phyloP scores from a whole-genome alignment of 805 yeast genomes.

The Torulaspora gathmanii region DNA sequence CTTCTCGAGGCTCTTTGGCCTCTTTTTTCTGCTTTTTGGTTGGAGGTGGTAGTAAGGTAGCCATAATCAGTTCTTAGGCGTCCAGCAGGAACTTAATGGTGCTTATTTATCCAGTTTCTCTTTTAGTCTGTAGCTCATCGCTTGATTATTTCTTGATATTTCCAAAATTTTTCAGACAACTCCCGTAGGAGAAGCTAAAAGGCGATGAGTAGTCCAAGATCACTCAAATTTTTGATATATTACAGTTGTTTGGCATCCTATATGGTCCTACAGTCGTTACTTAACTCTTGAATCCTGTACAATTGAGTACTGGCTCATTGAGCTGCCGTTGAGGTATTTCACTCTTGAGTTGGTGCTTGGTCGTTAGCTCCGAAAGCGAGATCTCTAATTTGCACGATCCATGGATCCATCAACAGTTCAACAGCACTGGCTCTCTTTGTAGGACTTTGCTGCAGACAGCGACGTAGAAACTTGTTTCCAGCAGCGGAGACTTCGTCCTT shows the following conservation, averaged over 20 bases:
- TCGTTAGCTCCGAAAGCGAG: constrained; percentile 55
- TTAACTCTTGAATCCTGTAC: background rate
- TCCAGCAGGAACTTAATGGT: background rate
- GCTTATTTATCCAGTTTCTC: background rate
- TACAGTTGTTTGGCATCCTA: background rate
- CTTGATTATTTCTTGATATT: background rate
- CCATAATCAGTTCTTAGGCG: constrained; percentile 46
- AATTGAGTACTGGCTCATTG: background rate
- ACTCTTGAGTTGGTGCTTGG: constrained; percentile 6
- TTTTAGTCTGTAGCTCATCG: background rate
- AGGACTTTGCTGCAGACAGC: constrained; percentile 82
- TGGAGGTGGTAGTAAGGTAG: constrained; percentile 90
- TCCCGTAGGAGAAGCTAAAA: constrained; percentile 2
- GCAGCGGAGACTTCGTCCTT: constrained; percentile 68
- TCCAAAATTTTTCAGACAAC: constrained; percentile 1
- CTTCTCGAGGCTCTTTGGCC: constrained; percentile 77
- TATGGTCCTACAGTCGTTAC: background rate
- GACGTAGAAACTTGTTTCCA: constrained; percentile 66
- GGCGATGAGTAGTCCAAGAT: background rate
- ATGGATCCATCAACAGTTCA: constrained; percentile 81
- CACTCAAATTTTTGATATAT: background rate
- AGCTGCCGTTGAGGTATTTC: background rate
- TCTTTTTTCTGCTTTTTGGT: constrained; percentile 80
- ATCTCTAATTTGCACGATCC: constrained; percentile 72
- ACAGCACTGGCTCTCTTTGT: constrained; percentile 74